A percentile compares a stretch with the other conserved stretches of the same genome.
phyloP scores from a whole-genome alignment of 1,139 yeast genomes.

The Debaryomycetaceae sp. region DNA sequence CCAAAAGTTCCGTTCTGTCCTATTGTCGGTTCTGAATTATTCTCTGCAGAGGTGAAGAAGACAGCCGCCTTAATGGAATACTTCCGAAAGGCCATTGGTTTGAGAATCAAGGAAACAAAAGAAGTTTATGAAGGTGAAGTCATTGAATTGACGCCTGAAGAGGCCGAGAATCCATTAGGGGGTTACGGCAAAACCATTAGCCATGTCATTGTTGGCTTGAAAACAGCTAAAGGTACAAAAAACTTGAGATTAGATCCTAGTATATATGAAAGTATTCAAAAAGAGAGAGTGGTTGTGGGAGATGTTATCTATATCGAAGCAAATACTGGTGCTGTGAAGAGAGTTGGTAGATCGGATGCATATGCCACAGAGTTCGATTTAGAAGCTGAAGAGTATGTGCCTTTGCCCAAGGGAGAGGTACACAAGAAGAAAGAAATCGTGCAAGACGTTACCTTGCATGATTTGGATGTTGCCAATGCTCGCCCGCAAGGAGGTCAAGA shows the following conservation, averaged over 20 bases:
- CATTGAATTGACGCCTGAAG: constrained; percentile 93
- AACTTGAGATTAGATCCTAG: constrained; percentile 90
- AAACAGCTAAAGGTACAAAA: constrained; percentile 95
- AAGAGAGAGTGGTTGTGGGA: constrained; percentile 91
- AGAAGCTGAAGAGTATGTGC: constrained; percentile 98
- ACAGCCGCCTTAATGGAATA: constrained; percentile 97
- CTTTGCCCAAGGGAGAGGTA: constrained; percentile 97
- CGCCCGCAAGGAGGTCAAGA: constrained; percentile 99
- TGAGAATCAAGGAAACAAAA: constrained; percentile 93
- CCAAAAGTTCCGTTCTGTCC: constrained; percentile 99
- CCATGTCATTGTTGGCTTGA: constrained; percentile 90
- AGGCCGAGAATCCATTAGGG: constrained; percentile 93
- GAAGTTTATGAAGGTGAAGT: constrained; percentile 99
- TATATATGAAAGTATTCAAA: constrained; percentile 92
- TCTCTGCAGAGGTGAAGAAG: constrained; percentile 96
- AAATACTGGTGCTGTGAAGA: constrained; percentile 94
- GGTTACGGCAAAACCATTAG: constrained; percentile 97
- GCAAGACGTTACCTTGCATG: constrained; percentile 95
- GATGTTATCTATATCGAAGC: constrained; percentile 97
- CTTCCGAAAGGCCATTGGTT: constrained; percentile 93
- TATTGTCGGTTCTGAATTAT: constrained; percentile 90
- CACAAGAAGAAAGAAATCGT: constrained; percentile 98
- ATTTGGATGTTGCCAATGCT: constrained; percentile 92
- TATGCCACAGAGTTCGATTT: constrained; percentile 97
- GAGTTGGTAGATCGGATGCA: constrained; percentile 98